Evolutionary conservation across 208 protist genomes (phyloP).

Genomic region (Leishmania tropica): DNA sequence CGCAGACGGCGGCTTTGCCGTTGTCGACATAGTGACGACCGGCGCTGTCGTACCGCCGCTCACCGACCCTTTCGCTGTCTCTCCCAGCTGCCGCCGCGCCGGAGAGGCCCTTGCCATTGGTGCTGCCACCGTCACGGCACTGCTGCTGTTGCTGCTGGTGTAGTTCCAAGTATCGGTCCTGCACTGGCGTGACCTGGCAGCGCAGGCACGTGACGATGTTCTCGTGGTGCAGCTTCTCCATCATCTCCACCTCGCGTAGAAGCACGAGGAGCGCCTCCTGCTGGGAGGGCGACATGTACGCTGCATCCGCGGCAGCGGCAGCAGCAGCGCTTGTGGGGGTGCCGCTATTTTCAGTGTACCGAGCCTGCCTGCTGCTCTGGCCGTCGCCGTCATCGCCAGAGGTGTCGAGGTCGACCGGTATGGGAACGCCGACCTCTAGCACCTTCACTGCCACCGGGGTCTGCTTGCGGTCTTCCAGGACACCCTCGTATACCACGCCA

Average conservation of each 20-base stretch:
- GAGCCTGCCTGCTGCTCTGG: not conserved
- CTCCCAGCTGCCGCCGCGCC: not conserved
- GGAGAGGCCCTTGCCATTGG: not conserved
- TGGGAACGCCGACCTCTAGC: constrained; percentile 48
- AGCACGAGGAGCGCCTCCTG: constrained; percentile 40
- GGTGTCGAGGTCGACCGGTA: not conserved
- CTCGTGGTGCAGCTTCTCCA: constrained; percentile 72
- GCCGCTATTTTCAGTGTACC: not conserved
- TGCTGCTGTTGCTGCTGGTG: constrained; percentile 18
- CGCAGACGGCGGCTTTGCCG: not conserved
- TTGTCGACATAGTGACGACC: not conserved
- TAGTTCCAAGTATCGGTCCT: constrained; percentile 33
- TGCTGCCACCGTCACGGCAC: not conserved
- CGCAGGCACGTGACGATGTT: constrained; percentile 87
- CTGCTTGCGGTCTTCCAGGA: constrained; percentile 35
- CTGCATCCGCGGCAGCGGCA: constrained; percentile 7
- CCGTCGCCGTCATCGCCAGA: not conserved
- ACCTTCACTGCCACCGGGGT: constrained; percentile 88
- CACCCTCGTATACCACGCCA: constrained; percentile 48
- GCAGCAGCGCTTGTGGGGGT: not conserved
- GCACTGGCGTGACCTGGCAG: constrained; percentile 64
- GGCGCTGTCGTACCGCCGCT: not conserved
- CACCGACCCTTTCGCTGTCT: not conserved
- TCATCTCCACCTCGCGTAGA: constrained; percentile 80
- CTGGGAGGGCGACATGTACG: constrained; percentile 47